Conservation (phyloP, 352 stramenopile genomes). For the Pythium folliculosum region DNA sequence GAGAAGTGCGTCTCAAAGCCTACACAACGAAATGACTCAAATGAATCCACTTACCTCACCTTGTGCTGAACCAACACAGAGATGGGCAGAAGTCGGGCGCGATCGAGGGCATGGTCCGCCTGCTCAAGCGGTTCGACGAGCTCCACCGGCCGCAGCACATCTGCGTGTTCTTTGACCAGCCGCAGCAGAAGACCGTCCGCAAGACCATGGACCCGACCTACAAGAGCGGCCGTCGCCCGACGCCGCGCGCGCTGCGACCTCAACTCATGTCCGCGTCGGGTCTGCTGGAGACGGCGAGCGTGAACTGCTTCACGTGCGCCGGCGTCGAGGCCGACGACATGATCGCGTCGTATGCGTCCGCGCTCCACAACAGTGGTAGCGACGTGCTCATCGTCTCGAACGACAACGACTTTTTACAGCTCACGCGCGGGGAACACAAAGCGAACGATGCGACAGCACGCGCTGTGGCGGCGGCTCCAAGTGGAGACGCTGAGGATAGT, state of each 20-base stretch:
- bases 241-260: constrained; percentile 20
- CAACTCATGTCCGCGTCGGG: constrained; percentile 27
- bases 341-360: constrained; percentile 37
- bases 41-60: not conserved
- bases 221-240: constrained; percentile 34
- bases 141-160: constrained; percentile 30
- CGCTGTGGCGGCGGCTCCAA: too few relatives aligned
- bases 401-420: constrained; percentile 42
- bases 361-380: constrained; percentile 13
- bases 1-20: constrained; percentile 15
- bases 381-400: constrained; percentile 42
- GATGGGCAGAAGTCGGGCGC: constrained; percentile 26
- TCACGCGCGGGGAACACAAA: constrained; percentile 22
- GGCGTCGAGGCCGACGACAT: constrained; percentile 42
- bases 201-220: constrained; percentile 35
- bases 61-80: not conserved
- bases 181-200: constrained; percentile 28
- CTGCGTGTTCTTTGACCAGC: constrained; percentile 36
- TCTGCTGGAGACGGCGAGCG: constrained; percentile 22
- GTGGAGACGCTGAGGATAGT: not conserved
- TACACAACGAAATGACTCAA: too few relatives aligned
- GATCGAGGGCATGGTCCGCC: constrained; percentile 28
- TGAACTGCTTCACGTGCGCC: constrained; percentile 32
- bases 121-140: constrained; percentile 23
- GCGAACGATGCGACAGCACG: not conserved